Percentiles rank a stretch among this genome's conserved stretches.
phyloP scores from a whole-genome alignment of 2,329 filamentous ascomycete genomes.

The Pseudocercospora musae region DNA sequence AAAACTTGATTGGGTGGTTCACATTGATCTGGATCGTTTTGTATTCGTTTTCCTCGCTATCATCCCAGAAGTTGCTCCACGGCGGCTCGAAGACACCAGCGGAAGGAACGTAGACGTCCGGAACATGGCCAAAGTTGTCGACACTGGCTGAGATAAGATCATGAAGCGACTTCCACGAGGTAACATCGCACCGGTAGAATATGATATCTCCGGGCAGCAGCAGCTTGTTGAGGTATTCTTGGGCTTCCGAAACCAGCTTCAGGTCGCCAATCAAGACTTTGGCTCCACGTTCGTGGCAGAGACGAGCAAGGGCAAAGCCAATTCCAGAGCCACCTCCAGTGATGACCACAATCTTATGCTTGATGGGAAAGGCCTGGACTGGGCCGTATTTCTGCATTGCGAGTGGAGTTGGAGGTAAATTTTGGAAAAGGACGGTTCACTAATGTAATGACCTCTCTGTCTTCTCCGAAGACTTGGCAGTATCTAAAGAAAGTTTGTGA shows the following conservation, averaged over 20 bases:
- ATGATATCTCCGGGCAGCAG: not conserved
- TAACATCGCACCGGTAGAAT: constrained; percentile 23
- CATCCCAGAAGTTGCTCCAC: constrained; percentile 23
- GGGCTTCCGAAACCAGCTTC: constrained; percentile 21
- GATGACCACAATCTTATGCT: constrained; percentile 21
- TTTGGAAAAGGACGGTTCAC: not conserved
- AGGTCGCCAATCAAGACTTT: constrained; percentile 22
- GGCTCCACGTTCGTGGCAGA: constrained; percentile 20
- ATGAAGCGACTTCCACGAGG: constrained; percentile 21
- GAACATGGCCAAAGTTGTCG: constrained; percentile 19
- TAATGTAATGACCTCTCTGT: not conserved
- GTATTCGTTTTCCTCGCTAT: constrained; percentile 19
- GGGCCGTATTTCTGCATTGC: constrained; percentile 22
- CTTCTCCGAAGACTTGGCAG: not conserved
- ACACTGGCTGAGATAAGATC: constrained; percentile 21
- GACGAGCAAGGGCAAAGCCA: constrained; percentile 19
- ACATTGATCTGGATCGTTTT: constrained; percentile 24
- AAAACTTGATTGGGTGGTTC: constrained; percentile 23
- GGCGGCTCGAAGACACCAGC: constrained; percentile 19
- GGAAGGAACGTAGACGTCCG: constrained; percentile 22
- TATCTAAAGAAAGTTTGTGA: not conserved
- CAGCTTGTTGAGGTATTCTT: constrained; percentile 11
- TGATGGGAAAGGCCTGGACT: constrained; percentile 22
- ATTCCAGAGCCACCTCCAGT: constrained; percentile 23
- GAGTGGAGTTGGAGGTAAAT: not conserved